Conservation (phyloP, 108 stramenopile genomes). For the Cyclotella atomus region DNA sequence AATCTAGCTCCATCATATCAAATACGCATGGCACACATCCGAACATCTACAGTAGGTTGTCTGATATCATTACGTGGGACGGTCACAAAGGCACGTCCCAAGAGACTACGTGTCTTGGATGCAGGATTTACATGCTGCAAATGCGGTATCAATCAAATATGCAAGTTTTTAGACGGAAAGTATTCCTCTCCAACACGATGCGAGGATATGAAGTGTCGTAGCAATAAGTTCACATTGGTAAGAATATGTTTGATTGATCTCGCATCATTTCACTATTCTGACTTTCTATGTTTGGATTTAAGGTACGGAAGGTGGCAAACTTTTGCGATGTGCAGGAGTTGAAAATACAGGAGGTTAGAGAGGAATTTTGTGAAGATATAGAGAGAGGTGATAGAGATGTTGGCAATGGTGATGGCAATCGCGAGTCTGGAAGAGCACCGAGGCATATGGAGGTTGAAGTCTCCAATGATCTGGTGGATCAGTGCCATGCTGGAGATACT, state of each 20-base stretch:
- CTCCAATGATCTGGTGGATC: conserved; percentile 89
- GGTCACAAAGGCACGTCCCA: conserved; percentile 92
- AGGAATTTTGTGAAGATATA: conserved; percentile 59
- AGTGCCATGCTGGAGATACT: conserved; percentile 93
- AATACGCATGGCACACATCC: conserved; percentile 41
- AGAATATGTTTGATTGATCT: too few relatives aligned
- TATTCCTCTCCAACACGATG: conserved; percentile 83
- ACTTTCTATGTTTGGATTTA: too few relatives aligned
- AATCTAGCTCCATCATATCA: conserved; percentile 32
- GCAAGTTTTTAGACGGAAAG: conserved; percentile 69
- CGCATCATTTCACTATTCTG: too few relatives aligned
- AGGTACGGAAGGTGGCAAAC: conserved; percentile 56
- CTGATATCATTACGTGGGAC: conserved; percentile 89
- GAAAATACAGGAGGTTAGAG: conserved; percentile 91
- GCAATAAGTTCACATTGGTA: conserved; percentile 12
- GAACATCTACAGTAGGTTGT: conserved; percentile 36
- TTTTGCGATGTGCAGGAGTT: conserved; percentile 94
- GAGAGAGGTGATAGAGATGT: conserved; percentile 5
- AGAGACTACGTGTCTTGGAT: conserved; percentile 80
- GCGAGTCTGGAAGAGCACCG: conserved; percentile 80
- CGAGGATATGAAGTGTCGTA: conserved; percentile 58
- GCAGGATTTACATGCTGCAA: conserved; percentile 90
- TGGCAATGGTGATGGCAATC: conserved; percentile 15
- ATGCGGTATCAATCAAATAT: conserved; percentile 69
- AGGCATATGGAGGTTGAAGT: conserved; percentile 92